phyloP scores from a whole-genome alignment of 225 moss, liverwort and hornwort genomes.

The Lunularia cruciata region DNA sequence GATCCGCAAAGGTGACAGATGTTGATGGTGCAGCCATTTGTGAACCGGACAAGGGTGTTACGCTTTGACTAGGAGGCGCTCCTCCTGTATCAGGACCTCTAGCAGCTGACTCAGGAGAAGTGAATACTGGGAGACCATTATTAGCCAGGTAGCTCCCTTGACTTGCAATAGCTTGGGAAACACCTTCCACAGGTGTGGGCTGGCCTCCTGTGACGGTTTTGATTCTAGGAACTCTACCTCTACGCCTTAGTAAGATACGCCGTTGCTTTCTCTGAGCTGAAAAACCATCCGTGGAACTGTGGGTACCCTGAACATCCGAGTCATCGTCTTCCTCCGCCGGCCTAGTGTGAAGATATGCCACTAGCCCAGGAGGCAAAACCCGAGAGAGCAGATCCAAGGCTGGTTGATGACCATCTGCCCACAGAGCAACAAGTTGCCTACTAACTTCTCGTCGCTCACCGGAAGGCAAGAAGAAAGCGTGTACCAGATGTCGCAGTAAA shows the following conservation, averaged over 20 bases:
- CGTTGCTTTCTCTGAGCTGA: constrained; percentile 66
- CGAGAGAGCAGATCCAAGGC: constrained; percentile 84
- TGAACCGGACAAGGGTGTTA: constrained; percentile 18
- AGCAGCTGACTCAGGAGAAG: constrained; percentile 22
- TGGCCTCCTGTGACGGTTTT: constrained; percentile 32
- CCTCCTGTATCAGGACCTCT: constrained; percentile 9
- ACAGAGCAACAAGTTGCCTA: constrained; percentile 86
- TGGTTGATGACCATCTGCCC: constrained; percentile 95
- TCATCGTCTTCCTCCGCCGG: constrained; percentile 71
- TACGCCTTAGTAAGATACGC: constrained; percentile 71
- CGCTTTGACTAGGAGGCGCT: constrained; percentile 22
- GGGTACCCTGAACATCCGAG: constrained; percentile 46
- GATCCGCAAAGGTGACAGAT: constrained; percentile 27
- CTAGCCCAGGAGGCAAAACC: constrained; percentile 78
- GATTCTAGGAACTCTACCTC: constrained; percentile 58
- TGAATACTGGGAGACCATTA: constrained; percentile 24
- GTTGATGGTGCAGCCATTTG: constrained; percentile 15
- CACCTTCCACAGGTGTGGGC: constrained; percentile 19
- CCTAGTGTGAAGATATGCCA: constrained; percentile 79
- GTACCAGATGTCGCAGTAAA: constrained; percentile 78
- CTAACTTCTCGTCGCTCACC: constrained; percentile 90
- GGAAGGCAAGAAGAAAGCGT: constrained; percentile 70
- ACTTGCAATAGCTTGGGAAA: constrained; percentile 8
- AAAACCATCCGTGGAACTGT: constrained; percentile 46
- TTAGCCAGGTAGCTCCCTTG: constrained; percentile 27